Evolutionary conservation across 2,329 filamentous ascomycete species (phyloP), one percentile per base, ranked within the genome.

Genomic region (Exophiala aquamarina): DNA sequence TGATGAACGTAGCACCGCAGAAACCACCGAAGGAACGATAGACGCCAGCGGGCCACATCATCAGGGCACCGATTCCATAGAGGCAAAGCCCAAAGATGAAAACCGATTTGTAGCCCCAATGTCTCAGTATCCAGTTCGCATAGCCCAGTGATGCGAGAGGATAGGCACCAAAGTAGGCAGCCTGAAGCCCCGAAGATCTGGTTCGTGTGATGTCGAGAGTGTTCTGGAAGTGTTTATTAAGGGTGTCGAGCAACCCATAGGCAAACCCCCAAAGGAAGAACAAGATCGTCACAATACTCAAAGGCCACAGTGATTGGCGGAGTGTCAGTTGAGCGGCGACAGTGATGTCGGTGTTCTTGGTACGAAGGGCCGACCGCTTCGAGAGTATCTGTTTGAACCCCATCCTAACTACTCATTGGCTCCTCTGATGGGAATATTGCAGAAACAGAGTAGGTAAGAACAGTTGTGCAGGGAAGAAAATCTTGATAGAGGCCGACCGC

Each of bases 41-140:
- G 4, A 91, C 79, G 6, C 84, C 85, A 2, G 83, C 85, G 0
- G 88, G 88, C 88, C 87, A 92, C 69, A 91, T 90, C 67, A 89
- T 88, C 54, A 92, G 81, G 26, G 86, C 87, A 1, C 85, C 86
- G 3, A 81, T 74, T 2, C 84, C 82, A 65, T 88, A 87, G 21
- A 89, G 74, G 44, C 68, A 74, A 3, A 89, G 73, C 20, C 86
- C 88, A 23, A 84, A 75, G 49, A 92, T 90, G 57, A 93, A 91
- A 0, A 87, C 89, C 21, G 82, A 81, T 57, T 89, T 87, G 70
- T 89, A 93, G 3, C 88, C 87, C 41, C 85, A 87, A 47, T 81
- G 78, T 18, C 87, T 80, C 5, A 92, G 72, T 50, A 90, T 74
- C 68, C 74, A 77, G 36, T 74, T 74, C 33, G 75, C 73, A 51